phyloP scores from a whole-genome alignment of 768 basidiomycete species.

The Phylloporus sp. region DNA sequence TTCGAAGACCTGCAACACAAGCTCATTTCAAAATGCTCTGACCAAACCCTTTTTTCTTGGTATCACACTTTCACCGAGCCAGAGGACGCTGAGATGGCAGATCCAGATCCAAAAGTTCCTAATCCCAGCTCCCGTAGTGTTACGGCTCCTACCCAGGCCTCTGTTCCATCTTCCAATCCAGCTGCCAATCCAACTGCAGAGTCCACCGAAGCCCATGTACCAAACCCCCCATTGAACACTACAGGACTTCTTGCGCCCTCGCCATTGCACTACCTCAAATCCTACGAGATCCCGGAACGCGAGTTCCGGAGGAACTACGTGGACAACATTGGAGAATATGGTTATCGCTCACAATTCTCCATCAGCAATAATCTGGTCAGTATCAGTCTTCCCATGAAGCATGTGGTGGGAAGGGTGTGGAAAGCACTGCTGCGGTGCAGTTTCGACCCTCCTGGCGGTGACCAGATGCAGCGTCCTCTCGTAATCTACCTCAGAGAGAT shows the following conservation, averaged over 20 bases:
- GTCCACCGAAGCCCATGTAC: not conserved
- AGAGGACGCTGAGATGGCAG: slow-evolving; percentile 13
- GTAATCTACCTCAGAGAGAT: slow-evolving; percentile 21
- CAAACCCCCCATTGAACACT: not conserved
- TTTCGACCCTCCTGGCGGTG: slow-evolving; percentile 10
- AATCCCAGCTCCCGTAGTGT: not conserved
- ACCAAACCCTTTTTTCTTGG: slow-evolving; percentile 30
- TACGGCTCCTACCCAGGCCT: not conserved
- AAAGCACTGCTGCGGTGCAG: slow-evolving; percentile 26
- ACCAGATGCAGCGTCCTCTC: slow-evolving; percentile 16
- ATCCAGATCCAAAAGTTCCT: not conserved
- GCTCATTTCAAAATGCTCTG: slow-evolving; percentile 17
- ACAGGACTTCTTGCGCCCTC: slow-evolving; percentile 26
- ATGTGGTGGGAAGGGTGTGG: slow-evolving; percentile 9
- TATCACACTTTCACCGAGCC: slow-evolving; percentile 3
- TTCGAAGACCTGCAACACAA: slow-evolving; percentile 25
- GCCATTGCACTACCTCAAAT: slow-evolving; percentile 18
- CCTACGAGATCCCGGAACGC: slow-evolving; percentile 19
- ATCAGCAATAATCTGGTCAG: slow-evolving; percentile 19
- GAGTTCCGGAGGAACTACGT: slow-evolving; percentile 19
- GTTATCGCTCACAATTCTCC: slow-evolving; percentile 15
- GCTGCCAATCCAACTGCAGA: not conserved
- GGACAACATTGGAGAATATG: slow-evolving; percentile 8
- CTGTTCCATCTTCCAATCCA: not conserved
- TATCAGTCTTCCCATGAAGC: slow-evolving; percentile 21